Conservation (phyloP, 441 rosid genomes). For the Breynia disticha region DNA sequence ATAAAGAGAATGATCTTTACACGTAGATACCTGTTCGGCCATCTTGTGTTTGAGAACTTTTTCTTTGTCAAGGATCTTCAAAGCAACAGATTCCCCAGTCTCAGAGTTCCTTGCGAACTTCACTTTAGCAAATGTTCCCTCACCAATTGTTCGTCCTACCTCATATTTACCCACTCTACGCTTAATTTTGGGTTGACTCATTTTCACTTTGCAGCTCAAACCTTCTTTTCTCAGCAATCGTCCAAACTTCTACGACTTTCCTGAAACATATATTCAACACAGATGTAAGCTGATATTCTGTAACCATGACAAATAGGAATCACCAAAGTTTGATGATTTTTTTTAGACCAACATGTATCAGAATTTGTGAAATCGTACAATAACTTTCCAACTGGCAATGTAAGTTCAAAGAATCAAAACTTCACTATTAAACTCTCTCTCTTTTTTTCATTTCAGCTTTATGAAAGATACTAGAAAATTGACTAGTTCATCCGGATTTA, state of each 20-base stretch:
- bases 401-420: too few species aligned
- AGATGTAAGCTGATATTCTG: not conserved
- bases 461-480: too few species aligned
- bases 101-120: slow-evolving; percentile 86
- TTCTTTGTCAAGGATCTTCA: slow-evolving; percentile 94
- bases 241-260: slow-evolving; percentile 12
- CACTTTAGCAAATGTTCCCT: slow-evolving; percentile 94
- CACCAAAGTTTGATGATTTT: too few species aligned
- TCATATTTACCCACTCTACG: slow-evolving; percentile 85
- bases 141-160: slow-evolving; percentile 92
- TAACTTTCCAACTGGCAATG: too few species aligned
- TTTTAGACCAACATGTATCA: too few species aligned
- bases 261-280: slow-evolving; percentile 14
- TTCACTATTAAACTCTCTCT: too few species aligned
- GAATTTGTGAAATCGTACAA: too few species aligned
- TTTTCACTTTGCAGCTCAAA: slow-evolving; percentile 21
- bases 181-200: slow-evolving; percentile 81
- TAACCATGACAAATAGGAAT: too few species aligned
- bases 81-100: slow-evolving; percentile 74
- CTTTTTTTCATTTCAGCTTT: too few species aligned
- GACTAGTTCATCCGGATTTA: too few species aligned
- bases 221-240: slow-evolving; percentile 8
- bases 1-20: not conserved
- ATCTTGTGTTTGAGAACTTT: slow-evolving; percentile 95
- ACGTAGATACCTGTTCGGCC: slow-evolving; percentile 71